phyloP scores from a whole-genome alignment of 768 basidiomycete species.

The Pisolithus marmoratus region DNA sequence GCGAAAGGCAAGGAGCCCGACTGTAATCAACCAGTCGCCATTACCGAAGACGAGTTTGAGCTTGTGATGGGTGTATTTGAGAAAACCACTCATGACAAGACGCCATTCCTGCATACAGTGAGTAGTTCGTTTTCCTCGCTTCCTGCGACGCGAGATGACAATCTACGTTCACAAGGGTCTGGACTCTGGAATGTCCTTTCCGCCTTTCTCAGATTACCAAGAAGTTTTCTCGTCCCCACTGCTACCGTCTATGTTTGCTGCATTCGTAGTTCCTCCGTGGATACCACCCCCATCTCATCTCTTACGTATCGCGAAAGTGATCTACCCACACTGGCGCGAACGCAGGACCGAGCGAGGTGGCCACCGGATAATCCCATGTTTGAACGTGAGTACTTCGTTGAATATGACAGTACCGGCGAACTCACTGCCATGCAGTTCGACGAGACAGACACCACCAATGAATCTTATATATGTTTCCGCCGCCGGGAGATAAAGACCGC shows the following conservation, averaged over 20 bases:
- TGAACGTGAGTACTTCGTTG: conserved; percentile 60
- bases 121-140: conserved; percentile 26
- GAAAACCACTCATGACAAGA: conserved; percentile 82
- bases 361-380: conserved; percentile 75
- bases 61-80: conserved; percentile 94
- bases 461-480: conserved; percentile 97
- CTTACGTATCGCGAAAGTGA: conserved; percentile 59
- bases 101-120: conserved; percentile 87
- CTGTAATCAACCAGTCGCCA: conserved; percentile 50
- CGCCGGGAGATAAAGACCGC: conserved; percentile 90
- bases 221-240: conserved; percentile 53
- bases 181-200: conserved; percentile 63
- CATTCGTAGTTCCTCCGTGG: conserved; percentile 59
- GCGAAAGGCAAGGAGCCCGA: conserved; percentile 85
- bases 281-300: conserved; percentile 60
- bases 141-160: not conserved
- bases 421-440: conserved; percentile 50
- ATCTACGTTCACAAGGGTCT: conserved; percentile 39
- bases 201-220: conserved; percentile 66
- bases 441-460: conserved; percentile 83
- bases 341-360: conserved; percentile 77
- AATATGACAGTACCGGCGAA: not conserved
- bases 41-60: conserved; percentile 92
- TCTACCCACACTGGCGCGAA: conserved; percentile 90
- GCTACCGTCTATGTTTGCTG: conserved; percentile 55